Percentiles rank a stretch among this genome's conserved stretches.
Evolutionary conservation across 2,329 filamentous ascomycete genomes (phyloP).

Genomic region (Fusarium falciforme): DNA sequence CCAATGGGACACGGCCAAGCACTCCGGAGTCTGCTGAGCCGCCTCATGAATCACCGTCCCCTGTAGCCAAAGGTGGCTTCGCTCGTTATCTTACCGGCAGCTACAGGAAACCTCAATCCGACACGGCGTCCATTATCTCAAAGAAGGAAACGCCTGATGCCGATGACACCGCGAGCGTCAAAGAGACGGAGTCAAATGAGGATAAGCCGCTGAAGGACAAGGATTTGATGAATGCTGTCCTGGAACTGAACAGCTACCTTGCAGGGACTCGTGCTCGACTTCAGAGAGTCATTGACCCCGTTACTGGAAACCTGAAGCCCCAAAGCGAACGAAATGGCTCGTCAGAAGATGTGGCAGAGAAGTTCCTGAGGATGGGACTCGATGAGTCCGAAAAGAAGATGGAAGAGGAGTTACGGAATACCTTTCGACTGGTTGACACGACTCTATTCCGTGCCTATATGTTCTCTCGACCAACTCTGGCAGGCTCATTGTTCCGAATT

Average conservation of each 20-base stretch:
- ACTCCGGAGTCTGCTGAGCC: conserved; percentile 45
- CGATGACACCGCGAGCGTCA: conserved; percentile 67
- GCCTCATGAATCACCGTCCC: conserved; percentile 47
- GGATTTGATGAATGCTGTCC: conserved; percentile 83
- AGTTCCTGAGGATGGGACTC: conserved; percentile 61
- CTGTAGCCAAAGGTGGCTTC: conserved; percentile 59
- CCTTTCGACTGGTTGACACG: conserved; percentile 89
- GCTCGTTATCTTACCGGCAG: conserved; percentile 64
- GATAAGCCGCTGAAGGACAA: conserved; percentile 77
- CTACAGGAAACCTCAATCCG: conserved; percentile 59
- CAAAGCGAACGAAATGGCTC: conserved; percentile 57
- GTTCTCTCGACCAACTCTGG: conserved; percentile 87
- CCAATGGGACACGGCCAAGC: conserved; percentile 43
- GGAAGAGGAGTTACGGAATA: conserved; percentile 77
- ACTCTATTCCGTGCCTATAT: conserved; percentile 95
- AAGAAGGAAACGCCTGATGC: conserved; percentile 62
- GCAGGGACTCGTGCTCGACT: conserved; percentile 81
- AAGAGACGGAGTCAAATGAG: conserved; percentile 55
- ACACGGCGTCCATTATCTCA: conserved; percentile 71
- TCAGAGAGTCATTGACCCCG: conserved; percentile 71
- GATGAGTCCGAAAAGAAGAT: conserved; percentile 69
- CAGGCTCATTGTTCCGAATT: conserved; percentile 91
- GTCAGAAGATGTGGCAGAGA: conserved; percentile 64
- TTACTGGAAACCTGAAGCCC: conserved; percentile 70
- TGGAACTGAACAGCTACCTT: conserved; percentile 87